These are phyloP conservation scores for Conoideocrella luteorostrata DNA, from an alignment of 2,329 filamentous ascomycete genomes.

Conservation along the genomic window DNA sequence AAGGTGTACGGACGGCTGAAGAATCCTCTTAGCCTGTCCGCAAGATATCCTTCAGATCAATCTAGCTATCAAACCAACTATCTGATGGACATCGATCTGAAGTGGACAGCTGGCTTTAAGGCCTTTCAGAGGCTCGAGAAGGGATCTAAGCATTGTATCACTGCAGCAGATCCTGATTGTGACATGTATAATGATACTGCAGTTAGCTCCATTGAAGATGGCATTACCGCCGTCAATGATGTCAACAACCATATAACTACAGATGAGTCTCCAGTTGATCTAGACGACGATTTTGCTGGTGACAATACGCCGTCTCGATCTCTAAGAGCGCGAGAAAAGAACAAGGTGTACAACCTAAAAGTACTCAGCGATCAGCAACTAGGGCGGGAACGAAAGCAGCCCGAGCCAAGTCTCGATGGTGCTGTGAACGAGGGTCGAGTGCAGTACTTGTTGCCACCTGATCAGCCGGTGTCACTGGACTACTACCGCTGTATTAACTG, in stretches of 20 bases:
- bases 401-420: constrained; percentile 18
- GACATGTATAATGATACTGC: constrained; percentile 18
- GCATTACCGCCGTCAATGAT: constrained; percentile 13
- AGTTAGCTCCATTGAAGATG: constrained; percentile 16
- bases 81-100: constrained; percentile 42
- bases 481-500: constrained; percentile 47
- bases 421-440: constrained; percentile 35
- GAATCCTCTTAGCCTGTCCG: constrained; percentile 25
- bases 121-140: constrained; percentile 29
- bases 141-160: constrained; percentile 38
- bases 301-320: constrained; percentile 47
- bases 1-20: constrained; percentile 37
- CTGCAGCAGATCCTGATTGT: constrained; percentile 30
- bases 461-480: constrained; percentile 40
- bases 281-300: constrained; percentile 38
- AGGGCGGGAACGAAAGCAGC: constrained; percentile 43
- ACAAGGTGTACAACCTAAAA: constrained; percentile 54
- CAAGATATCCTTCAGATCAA: constrained; percentile 18
- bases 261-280: constrained; percentile 30
- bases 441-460: constrained; percentile 37
- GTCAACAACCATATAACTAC: constrained; percentile 12
- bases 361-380: constrained; percentile 51
- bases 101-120: constrained; percentile 37
- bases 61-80: constrained; percentile 32
- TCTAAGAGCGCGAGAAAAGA: constrained; percentile 39